phyloP scores from a whole-genome alignment of 306 rosid species.

The Begonia fuchsioides region DNA sequence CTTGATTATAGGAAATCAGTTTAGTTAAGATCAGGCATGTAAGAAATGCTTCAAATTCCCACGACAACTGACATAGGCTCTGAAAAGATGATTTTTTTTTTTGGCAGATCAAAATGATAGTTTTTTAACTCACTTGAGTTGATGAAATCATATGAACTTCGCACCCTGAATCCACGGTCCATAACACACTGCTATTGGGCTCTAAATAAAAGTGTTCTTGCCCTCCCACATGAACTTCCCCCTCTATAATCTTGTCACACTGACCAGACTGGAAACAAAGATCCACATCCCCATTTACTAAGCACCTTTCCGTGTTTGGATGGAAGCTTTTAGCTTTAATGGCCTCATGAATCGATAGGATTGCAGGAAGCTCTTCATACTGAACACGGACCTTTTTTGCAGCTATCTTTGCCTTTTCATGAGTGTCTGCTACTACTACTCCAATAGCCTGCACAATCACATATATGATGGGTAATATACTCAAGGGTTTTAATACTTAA shows the following conservation, averaged over 20 bases:
- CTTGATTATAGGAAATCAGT: no score
- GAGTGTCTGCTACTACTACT: constrained; percentile 84
- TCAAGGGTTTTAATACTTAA: no score
- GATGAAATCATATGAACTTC: constrained; percentile 98
- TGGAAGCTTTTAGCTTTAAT: constrained; percentile 58
- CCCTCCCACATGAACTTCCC: constrained; percentile 83
- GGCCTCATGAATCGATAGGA: constrained; percentile 81
- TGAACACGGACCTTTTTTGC: constrained; percentile 51
- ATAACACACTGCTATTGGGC: constrained; percentile 62
- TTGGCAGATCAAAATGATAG: no score
- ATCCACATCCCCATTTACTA: constrained; percentile 72
- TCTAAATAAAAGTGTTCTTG: constrained; percentile 98
- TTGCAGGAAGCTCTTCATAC: constrained; percentile 77
- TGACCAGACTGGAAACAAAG: constrained; percentile 58
- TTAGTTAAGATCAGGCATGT: no score
- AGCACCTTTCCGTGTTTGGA: constrained; percentile 51
- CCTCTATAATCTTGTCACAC: constrained; percentile 71
- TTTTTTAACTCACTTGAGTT: constrained; percentile 55
- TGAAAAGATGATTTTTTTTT: no score
- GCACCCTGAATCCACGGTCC: constrained; percentile 83
- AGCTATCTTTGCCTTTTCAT: constrained; percentile 84
- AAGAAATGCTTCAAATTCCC: no score
- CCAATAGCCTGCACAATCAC: constrained; percentile 46
- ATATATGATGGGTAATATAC: no score
- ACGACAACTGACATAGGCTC: no score